Conservation (phyloP, 1,284 basidiomycete species). For the Puccinia novopanici region DNA sequence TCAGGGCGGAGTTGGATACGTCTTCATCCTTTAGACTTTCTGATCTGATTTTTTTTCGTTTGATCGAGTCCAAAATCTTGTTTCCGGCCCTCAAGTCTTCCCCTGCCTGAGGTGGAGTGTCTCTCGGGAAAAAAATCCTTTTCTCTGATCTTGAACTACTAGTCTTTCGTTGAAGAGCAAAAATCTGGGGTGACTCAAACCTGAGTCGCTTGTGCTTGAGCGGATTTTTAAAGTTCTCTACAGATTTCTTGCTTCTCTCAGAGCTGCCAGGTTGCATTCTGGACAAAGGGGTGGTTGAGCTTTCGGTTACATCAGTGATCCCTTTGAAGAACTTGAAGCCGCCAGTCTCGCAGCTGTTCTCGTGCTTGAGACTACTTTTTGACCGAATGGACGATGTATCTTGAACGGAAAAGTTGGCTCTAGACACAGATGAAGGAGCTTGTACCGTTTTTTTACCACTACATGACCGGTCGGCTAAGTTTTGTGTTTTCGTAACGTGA, state of each 20-base stretch:
- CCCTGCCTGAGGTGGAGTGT: not conserved
- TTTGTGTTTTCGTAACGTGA: not conserved
- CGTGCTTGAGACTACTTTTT: not conserved
- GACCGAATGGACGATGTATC: not conserved
- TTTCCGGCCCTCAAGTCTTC: not conserved
- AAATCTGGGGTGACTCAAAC: constrained; percentile 18
- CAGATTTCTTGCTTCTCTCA: constrained; percentile 5
- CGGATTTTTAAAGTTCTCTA: not conserved
- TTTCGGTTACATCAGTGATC: not conserved
- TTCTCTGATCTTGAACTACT: not conserved
- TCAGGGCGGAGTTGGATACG: constrained; percentile 13
- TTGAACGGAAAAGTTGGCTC: not conserved
- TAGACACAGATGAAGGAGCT: not conserved
- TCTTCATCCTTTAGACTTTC: constrained; percentile 4
- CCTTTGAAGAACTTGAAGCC: not conserved
- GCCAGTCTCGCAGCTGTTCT: not conserved
- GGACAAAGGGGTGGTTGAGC: constrained; percentile 18
- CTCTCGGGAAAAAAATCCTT: not conserved
- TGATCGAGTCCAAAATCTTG: not conserved
- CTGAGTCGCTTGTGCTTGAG: constrained; percentile 1
- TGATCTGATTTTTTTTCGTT: not conserved
- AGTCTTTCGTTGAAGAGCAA: not conserved
- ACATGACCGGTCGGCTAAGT: not conserved
- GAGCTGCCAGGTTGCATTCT: not conserved
- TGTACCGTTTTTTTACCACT: not conserved